Evolutionary conservation across 2,329 filamentous ascomycete genomes (phyloP), one percentile per base, ranked within the genome.

Genomic region (Aspergillus pseudoviridinutans): DNA sequence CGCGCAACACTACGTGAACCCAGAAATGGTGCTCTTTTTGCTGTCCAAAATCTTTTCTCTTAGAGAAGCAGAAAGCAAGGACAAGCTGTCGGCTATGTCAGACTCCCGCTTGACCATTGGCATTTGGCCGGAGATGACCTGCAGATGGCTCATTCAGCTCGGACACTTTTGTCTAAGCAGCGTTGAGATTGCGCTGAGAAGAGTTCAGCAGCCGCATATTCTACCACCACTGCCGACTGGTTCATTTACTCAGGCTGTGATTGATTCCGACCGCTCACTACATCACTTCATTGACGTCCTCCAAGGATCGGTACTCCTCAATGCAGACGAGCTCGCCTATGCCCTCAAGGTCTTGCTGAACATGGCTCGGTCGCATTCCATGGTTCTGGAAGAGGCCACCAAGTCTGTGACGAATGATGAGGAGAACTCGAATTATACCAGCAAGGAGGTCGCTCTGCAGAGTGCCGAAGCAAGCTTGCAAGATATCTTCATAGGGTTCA

Each of bases 111-210:
- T 76, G 14, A 66, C 61, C 20, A 63, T 75, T 55, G 64, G 58
- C 4, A 59, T 78, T n/a, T 74, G 75, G 66, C 76, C 76, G 3
- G 60, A 64, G 4, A 60, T 61, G 17, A 76, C 75, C 9, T 75
- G 76, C 52, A 59, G 72, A 32, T 79, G 77, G 76, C 70, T 80
- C 12, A 69, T 76, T 49, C 61, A 69, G 12, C 57, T 71, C 7
- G 74, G 76, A 20, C 68, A 76, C 28, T 56, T 80, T 3, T 75
- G 69, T 17, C 55, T 66, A 7, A 70, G 70, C 51, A 76, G 74
- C n/a, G 67, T 79, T 29, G 71, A 77, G 47, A 69, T 69, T 52
- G 75, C 76, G 14, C 64, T 78, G 32, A 70, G 73, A 29, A 71
- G 68, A 9, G 61, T 70, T 27, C 65, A 63, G 56, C 71, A 69